Conservation (phyloP, 2,329 filamentous ascomycete species). For the Xylaria sp. region DNA sequence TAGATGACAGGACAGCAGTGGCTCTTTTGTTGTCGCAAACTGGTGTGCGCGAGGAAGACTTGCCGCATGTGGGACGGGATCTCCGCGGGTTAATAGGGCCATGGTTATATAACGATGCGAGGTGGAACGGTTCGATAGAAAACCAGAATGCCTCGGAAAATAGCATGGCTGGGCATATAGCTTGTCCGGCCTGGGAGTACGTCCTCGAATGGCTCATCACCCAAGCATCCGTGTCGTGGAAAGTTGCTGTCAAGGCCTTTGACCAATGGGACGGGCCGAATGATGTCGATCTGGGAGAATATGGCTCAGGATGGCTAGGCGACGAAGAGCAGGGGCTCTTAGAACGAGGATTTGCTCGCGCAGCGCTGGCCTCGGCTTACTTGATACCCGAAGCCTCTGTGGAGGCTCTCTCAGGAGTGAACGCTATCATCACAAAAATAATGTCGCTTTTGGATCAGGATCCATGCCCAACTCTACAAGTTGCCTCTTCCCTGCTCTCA, state of each 20-base stretch:
- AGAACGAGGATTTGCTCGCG: constrained; percentile 72
- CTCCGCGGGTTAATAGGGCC: constrained; percentile 75
- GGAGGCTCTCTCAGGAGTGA: constrained; percentile 69
- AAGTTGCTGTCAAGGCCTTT: constrained; percentile 69
- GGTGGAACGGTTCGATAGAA: constrained; percentile 60
- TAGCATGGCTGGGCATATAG: constrained; percentile 47
- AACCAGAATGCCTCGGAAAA: constrained; percentile 38
- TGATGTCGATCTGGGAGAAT: constrained; percentile 75
- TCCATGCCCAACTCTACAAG: constrained; percentile 62
- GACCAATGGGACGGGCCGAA: constrained; percentile 79
- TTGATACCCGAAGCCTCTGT: constrained; percentile 68
- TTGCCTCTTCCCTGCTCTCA: constrained; percentile 59
- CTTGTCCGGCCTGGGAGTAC: constrained; percentile 74
- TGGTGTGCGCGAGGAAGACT: constrained; percentile 54
- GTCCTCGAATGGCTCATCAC: constrained; percentile 74
- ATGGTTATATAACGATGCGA: constrained; percentile 75
- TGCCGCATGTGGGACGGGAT: constrained; percentile 67
- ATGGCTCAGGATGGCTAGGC: constrained; percentile 66
- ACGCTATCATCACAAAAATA: constrained; percentile 70
- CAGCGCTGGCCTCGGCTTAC: constrained; percentile 75
- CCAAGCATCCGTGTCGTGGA: constrained; percentile 70
- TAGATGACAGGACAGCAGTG: constrained; percentile 70
- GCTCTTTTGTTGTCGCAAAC: constrained; percentile 70
- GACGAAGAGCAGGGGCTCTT: constrained; percentile 70
- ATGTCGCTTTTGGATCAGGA: constrained; percentile 70